phyloP scores from a whole-genome alignment of 164 flowering plant species.

The Chloranthus sessilifolius region DNA sequence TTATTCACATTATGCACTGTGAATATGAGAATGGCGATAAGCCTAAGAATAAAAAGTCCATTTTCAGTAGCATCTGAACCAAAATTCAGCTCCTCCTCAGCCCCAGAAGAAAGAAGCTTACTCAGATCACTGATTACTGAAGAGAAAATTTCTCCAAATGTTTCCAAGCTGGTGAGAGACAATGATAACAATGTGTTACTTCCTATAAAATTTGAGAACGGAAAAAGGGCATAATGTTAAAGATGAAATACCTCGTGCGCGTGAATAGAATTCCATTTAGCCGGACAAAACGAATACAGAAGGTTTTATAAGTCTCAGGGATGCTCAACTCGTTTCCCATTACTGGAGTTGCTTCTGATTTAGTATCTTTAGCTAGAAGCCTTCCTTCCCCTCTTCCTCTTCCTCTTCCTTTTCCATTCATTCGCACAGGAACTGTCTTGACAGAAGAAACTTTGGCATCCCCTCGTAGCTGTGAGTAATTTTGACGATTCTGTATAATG shows the following conservation, averaged over 20 bases:
- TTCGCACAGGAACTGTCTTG: conserved; percentile 18
- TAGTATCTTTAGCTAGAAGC: conserved; percentile 34
- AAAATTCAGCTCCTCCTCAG: conserved; percentile 61
- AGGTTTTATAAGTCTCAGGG: conserved; percentile 43
- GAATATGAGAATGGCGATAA: conserved; percentile 68
- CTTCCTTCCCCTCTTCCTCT: conserved; percentile 59
- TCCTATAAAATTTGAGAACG: background rate
- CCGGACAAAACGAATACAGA: conserved; percentile 76
- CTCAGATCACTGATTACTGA: conserved; percentile 41
- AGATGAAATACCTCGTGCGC: conserved; percentile 69
- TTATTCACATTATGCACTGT: conserved; percentile 66
- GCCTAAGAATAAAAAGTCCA: conserved; percentile 60
- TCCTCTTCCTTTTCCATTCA: conserved; percentile 41
- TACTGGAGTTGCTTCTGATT: conserved; percentile 23
- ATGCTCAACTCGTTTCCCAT: conserved; percentile 31
- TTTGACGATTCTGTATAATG: conserved; percentile 80
- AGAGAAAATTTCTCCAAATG: conserved; percentile 70
- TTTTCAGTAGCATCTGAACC: conserved; percentile 69
- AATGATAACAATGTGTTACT: background rate
- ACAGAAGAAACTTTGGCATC: conserved; percentile 18
- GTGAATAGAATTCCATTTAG: conserved; percentile 94
- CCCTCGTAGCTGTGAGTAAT: conserved; percentile 23
- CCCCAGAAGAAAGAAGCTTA: conserved; percentile 72
- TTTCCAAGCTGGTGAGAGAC: conserved; percentile 60
- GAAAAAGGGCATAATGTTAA: background rate